Evolutionary conservation across 352 stramenopile species (phyloP).

Genomic region (Phytophthora constricta): DNA sequence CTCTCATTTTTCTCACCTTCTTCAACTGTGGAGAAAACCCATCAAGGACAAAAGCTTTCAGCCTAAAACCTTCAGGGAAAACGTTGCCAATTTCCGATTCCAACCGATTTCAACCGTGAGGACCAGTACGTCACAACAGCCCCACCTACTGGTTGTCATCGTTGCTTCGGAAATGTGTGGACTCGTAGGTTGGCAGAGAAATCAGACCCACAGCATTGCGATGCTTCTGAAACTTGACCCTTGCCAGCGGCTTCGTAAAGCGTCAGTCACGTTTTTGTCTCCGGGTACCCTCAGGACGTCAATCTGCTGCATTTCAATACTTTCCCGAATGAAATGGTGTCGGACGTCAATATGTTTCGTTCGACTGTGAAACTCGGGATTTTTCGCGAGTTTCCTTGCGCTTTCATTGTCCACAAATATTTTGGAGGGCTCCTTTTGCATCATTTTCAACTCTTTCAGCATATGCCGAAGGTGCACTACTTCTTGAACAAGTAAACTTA

Average conservation of each 20-base stretch:
- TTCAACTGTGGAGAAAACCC: too few relatives aligned
- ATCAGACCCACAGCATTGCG: slow-evolving; percentile 9
- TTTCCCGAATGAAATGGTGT: slow-evolving; percentile 26
- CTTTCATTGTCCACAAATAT: slow-evolving; percentile 33
- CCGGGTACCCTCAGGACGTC: slow-evolving; percentile 19
- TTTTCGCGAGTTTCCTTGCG: slow-evolving; percentile 27
- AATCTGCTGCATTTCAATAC: slow-evolving; percentile 22
- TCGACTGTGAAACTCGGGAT: slow-evolving; percentile 21
- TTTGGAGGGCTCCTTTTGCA: slow-evolving; percentile 14
- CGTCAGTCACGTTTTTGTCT: slow-evolving; percentile 28
- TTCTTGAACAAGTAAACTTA: slow-evolving; percentile 27
- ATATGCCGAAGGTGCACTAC: slow-evolving; percentile 31
- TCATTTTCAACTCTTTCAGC: slow-evolving; percentile 22
- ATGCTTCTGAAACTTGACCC: slow-evolving; percentile 26
- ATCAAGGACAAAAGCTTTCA: too few relatives aligned
- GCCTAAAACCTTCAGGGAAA: too few relatives aligned
- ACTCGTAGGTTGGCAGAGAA: not conserved
- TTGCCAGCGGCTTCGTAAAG: slow-evolving; percentile 27
- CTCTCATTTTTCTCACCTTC: too few relatives aligned
- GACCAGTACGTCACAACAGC: not conserved
- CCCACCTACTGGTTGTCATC: slow-evolving; percentile 13
- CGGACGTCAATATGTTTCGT: slow-evolving; percentile 33
- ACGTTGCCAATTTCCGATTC: too few relatives aligned
- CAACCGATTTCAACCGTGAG: not conserved
- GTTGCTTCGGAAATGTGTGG: not conserved